Base-by-base conservation (phyloP, 2,329 filamentous ascomycete species). In the Epichloe coenophiala region DNA sequence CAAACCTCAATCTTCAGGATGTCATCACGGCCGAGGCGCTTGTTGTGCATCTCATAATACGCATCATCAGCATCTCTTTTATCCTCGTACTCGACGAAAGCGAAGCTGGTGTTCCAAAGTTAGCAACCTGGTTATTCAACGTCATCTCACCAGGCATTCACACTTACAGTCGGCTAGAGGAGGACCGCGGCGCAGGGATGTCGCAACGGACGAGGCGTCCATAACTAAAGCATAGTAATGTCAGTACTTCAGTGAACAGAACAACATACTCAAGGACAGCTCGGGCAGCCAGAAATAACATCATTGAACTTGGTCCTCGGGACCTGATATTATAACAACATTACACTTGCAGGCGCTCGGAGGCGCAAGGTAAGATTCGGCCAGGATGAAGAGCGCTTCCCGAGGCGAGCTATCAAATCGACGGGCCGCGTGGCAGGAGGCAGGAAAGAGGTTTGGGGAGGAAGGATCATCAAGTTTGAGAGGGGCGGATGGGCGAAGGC, bases 41-140 rank as follows among this genome's bases (percentile, higher is more conserved):
- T 96, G 76, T 97, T 97, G 67, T 98, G 93, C 93, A 98, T 98
- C 74, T 98, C 93, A 69, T 98, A 88, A 68, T 98, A 98, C 45
- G 93, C 93, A 73, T 98, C 93, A 69, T 98, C 93, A 57, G 93
- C 90, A 76, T 98, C 93, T 61, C 93, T 90, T 62, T 91, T 88
- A 69, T 90, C 94, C 75, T 98, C 93, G 70, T 98, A 98, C 72
- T 98, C 93, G 57, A 98, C 93, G 68, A 98, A 98, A 38, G 93
- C 93, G 68, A 98, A 98, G 59, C 93, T 83, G 27, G 6, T 23
- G 33, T 15, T 27, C 5, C 31, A 9, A 21, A 3, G 45, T 59
- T 36, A 55, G 52, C n/a, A 43, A 31, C n/a, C 7, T 15, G 27
- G 13, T 36, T 23, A 9, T 45, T 27, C 23, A 27, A 13, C 2